Evolutionary conservation across 768 basidiomycete species (phyloP), one percentile per base, ranked within the genome.

Genomic region (Tulasnella sp.): DNA sequence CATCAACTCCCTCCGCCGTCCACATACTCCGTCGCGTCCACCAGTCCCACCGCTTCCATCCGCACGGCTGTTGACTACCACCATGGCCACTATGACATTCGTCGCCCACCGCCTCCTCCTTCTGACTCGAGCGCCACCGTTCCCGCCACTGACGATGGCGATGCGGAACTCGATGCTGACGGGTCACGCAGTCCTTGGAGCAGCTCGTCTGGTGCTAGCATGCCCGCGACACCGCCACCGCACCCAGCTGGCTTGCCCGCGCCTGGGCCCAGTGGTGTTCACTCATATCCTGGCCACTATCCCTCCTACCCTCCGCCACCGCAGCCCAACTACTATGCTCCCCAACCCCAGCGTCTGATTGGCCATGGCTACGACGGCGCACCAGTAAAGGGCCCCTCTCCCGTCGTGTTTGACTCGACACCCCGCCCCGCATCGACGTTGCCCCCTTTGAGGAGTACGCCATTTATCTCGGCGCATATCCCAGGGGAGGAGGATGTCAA

Each of bases 221-320:
- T 53, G 52, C 52, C 52, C 25, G 52, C 29, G 15, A 53, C 52
- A 27, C 52, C 52, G 34, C 52, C 52, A 8, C 39, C 39, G 34
- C 52, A 53, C 14, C 25, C 31, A 11, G 25, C 32, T 25, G 9
- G 11, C 17, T 39, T 25, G 9, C 17, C 52, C 19, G 35, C 52
- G 19, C 25, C 34, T 27, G 35, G 32, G 15, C 36, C 49, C 23
- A n/a, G 36, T 9, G 34, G 32, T 11, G 17, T 12, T 12, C 31
- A 53, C 39, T 23, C 34, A 3, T 39, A 35, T 36, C 36, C 52
- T 39, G 34, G 34, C 4, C 29, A 53, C 15, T 11, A 19, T 31
- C 31, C 35, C 31, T 40, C 37, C 21, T 35, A 27, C 11, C 52
- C 36, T 29, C 52, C 35, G 36, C 37, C 52, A 17, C 19, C 34